These are phyloP conservation scores for Filobasidium wieringae DNA, from an alignment of 768 basidiomycete species.

Conservation along the genomic window DNA sequence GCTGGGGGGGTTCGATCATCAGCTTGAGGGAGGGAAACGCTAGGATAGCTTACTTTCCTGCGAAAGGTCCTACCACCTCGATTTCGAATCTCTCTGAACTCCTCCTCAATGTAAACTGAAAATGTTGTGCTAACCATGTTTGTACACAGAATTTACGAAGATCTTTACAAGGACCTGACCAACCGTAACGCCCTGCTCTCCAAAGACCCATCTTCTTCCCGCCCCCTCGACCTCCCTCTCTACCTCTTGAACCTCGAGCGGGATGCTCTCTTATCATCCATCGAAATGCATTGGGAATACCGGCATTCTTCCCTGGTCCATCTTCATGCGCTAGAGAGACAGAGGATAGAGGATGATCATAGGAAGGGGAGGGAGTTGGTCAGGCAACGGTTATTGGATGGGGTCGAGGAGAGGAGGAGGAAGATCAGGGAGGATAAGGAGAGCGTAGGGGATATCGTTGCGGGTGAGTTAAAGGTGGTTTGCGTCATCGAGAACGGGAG, in stretches of 20 bases:
- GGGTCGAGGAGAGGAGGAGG: conserved; percentile 40
- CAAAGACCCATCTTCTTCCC: conserved; percentile 28
- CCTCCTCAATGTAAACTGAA: too few relatives aligned
- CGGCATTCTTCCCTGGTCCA: conserved; percentile 16
- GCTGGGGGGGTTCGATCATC: not conserved
- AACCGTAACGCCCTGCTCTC: conserved; percentile 31
- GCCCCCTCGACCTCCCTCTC: conserved; percentile 22
- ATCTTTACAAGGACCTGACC: conserved; percentile 31
- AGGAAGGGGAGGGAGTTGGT: conserved; percentile 40
- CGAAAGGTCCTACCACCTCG: too few relatives aligned
- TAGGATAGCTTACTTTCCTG: too few relatives aligned
- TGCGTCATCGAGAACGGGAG: not conserved
- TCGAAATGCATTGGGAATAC: conserved; percentile 40
- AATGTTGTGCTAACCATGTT: not conserved
- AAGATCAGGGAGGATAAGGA: conserved; percentile 43
- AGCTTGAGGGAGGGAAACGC: too few relatives aligned
- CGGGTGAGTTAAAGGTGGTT: conserved; percentile 31
- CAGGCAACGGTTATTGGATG: conserved; percentile 37
- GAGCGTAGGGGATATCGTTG: conserved; percentile 37
- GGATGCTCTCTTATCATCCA: conserved; percentile 37
- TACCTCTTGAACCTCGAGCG: conserved; percentile 40
- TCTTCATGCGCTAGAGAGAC: conserved; percentile 40
- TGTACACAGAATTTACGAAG: conserved; percentile 32
- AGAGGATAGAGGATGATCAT: conserved; percentile 42
- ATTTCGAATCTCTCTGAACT: too few relatives aligned